Evolutionary conservation across 2,329 filamentous ascomycete species (phyloP).

Genomic region (Calonectria pauciramosa): DNA sequence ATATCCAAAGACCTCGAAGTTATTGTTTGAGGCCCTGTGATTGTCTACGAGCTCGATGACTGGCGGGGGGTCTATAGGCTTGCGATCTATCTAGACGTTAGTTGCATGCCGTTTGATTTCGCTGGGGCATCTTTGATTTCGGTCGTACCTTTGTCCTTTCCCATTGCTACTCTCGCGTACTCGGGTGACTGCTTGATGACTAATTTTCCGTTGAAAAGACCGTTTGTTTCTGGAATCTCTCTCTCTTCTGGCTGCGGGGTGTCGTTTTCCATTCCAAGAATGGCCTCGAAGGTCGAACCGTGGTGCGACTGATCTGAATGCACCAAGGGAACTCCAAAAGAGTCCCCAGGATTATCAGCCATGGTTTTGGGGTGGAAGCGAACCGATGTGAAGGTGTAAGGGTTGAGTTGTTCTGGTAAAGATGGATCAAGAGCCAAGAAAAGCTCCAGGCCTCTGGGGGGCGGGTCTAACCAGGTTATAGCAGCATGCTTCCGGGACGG

Average conservation of each 20-base stretch:
- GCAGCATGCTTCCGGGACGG: constrained; percentile 18
- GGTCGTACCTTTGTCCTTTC: constrained; percentile 25
- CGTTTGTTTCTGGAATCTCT: background rate
- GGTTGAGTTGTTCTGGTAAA: background rate
- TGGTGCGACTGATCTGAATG: constrained; percentile 1
- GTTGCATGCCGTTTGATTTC: background rate
- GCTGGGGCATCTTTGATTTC: constrained; percentile 9
- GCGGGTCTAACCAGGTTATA: constrained; percentile 18
- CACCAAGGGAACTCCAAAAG: background rate
- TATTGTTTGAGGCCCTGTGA: constrained; percentile 28
- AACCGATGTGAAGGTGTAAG: constrained; percentile 2
- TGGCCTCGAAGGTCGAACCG: background rate
- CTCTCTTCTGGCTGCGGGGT: background rate
- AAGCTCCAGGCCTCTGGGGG: constrained; percentile 3
- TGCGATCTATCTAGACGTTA: constrained; percentile 71
- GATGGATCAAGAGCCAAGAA: constrained; percentile 5
- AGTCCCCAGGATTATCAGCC: constrained; percentile 7
- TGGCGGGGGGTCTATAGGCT: constrained; percentile 89
- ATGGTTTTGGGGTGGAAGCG: background rate
- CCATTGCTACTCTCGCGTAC: constrained; percentile 22
- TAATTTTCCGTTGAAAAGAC: background rate
- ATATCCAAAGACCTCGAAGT: constrained; percentile 30
- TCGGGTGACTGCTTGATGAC: constrained; percentile 14
- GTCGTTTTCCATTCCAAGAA: background rate
- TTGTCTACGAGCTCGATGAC: constrained; percentile 76